phyloP scores from a whole-genome alignment of 345 rosid species.

The Litchi chinensis region DNA sequence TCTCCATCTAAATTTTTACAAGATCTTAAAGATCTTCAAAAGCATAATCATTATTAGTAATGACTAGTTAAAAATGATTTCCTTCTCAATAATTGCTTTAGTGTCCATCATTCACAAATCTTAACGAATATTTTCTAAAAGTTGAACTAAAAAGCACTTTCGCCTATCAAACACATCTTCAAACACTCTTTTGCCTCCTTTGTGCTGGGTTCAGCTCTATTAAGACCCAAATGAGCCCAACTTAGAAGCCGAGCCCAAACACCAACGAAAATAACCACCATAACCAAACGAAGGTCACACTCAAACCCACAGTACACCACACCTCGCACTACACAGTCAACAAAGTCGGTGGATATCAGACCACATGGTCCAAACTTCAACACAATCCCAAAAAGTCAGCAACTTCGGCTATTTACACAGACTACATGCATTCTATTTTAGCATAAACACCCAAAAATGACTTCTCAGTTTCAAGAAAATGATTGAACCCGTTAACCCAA shows the following conservation, averaged over 20 bases:
- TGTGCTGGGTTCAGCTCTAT: not conserved
- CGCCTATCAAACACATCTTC: not conserved
- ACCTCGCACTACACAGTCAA: not conserved
- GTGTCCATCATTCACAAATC: not conserved
- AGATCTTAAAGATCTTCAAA: not conserved
- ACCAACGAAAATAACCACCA: not conserved
- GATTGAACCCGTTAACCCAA: not conserved
- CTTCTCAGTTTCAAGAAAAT: not conserved
- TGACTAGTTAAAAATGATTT: too few relatives aligned
- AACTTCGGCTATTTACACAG: not conserved
- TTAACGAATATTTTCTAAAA: too few relatives aligned
- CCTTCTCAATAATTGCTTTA: too few relatives aligned
- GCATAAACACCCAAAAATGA: not conserved
- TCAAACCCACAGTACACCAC: not conserved
- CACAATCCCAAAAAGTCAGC: conserved; percentile 5
- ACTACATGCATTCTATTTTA: not conserved
- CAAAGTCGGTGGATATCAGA: conserved; percentile 6
- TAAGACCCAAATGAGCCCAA: not conserved
- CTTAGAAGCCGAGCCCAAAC: not conserved
- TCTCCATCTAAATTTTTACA: not conserved
- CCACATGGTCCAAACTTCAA: conserved; percentile 12
- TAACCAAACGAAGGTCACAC: not conserved
- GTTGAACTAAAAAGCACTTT: too few relatives aligned
- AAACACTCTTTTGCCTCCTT: not conserved
- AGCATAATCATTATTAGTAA: not conserved